Conservation (phyloP, 1,284 basidiomycete species). For the Malassezia slooffiae region DNA sequence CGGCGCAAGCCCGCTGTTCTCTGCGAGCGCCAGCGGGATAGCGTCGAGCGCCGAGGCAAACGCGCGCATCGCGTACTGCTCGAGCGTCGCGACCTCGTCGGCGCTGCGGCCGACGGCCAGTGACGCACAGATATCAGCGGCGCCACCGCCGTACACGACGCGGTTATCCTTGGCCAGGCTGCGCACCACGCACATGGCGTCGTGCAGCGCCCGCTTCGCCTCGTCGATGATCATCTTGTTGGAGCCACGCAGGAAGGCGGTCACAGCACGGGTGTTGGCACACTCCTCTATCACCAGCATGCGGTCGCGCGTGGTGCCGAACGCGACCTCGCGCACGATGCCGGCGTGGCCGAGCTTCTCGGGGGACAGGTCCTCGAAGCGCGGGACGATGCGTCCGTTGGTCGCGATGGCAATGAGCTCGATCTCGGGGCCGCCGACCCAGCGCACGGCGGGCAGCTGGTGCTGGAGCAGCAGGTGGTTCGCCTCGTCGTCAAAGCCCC, state of each 20-base stretch:
- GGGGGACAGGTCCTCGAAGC: constrained; percentile 84
- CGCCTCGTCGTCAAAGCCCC: constrained; percentile 99
- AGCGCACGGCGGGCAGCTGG: constrained; percentile 90
- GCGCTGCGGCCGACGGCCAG: constrained; percentile 87
- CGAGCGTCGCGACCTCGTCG: constrained; percentile 87
- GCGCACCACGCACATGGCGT: constrained; percentile 92
- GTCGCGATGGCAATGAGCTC: constrained; percentile 99
- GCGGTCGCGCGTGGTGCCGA: constrained; percentile 94
- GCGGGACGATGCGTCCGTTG: constrained; percentile 91
- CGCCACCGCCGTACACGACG: constrained; percentile 94
- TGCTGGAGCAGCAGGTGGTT: constrained; percentile 98
- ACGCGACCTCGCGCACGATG: constrained; percentile 80
- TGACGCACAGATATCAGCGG: constrained; percentile 89
- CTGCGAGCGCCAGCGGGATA: constrained; percentile 84
- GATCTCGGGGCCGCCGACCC: constrained; percentile 98
- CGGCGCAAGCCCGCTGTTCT: constrained; percentile 90
- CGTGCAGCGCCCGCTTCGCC: constrained; percentile 91
- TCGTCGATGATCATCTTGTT: constrained; percentile 99
- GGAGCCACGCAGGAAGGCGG: constrained; percentile 89
- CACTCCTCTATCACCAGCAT: constrained; percentile 99
- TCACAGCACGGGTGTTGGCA: constrained; percentile 89
- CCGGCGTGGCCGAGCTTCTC: constrained; percentile 89
- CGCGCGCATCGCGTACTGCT: constrained; percentile 98
- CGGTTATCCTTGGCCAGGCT: constrained; percentile 91
- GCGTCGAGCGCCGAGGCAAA: constrained; percentile 88